Evolutionary conservation across 768 basidiomycete genomes (phyloP), one percentile per base, ranked within the genome.

Genomic region (Boletus bicolor): DNA sequence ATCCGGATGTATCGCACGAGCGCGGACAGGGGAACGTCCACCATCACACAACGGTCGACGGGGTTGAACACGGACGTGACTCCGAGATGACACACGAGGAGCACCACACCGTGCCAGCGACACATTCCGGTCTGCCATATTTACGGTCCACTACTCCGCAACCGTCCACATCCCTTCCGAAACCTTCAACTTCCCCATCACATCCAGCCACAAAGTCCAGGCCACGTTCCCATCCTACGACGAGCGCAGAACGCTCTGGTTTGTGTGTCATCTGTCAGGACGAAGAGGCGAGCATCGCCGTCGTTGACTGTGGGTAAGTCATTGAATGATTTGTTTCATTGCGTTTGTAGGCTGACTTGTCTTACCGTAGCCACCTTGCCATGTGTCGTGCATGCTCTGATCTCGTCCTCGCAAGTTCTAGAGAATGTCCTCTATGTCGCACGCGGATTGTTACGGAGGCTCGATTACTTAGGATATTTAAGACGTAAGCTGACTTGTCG

Each of bases 251-350:
- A 58, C 80, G 86, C 24, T 80, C 82, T 9, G 93, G 94, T 2
- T 71, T 94, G 5, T 97, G 94, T 68, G 91, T 96, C 0, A 82
- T 97, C 10, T 97, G 94, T 66, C 93, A 95, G 66, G 94, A 97
- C 58, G 90, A 93, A 56, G 93, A 96, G 60, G 93, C 94, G 0
- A 93, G 89, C 61, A 90, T 97, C 54, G 94, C 93, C 2, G 85
- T 93, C 52, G 89, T 96, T 12, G 94, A 97, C 71, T 97, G 94
- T 82, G 94, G 94, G 87, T 91, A 68, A 43, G 87, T 81, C 1
- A 15, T 43, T 11, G 21, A 26, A 49, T 42, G 28, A 35, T 34
- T 59, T 35, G 37, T 48, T 41, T 38, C 7, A 4, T 41, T 30
- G 1, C 12, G 34, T 46, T 24, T 24, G 28, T 28, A 28, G 35